Percentiles rank a stretch among this genome's conserved stretches.
These are phyloP conservation scores for Smithsoniella earleae DNA, from an alignment of 163 green algal species.

Conservation along the genomic window DNA sequence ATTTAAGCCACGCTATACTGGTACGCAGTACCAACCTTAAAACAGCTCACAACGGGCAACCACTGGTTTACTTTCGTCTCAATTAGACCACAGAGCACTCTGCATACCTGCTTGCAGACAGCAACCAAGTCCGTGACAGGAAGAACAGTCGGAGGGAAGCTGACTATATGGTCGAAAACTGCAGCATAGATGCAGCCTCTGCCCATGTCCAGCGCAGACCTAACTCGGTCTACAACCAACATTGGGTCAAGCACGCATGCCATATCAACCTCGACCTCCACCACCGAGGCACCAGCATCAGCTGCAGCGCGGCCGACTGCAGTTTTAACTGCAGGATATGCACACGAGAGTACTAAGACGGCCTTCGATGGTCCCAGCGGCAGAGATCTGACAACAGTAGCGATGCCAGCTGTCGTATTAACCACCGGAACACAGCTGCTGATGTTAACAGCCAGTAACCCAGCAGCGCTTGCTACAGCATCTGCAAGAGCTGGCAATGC, in stretches of 20 bases:
- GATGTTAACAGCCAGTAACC: background rate
- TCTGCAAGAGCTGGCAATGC: background rate
- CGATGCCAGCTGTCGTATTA: conserved; percentile 54
- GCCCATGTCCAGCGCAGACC: conserved; percentile 18
- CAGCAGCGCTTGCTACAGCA: background rate
- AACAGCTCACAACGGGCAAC: too few relatives aligned
- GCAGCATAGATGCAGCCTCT: conserved; percentile 38
- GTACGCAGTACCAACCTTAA: too few relatives aligned
- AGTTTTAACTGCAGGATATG: conserved; percentile 51
- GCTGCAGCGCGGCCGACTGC: conserved; percentile 34
- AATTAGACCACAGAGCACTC: too few relatives aligned
- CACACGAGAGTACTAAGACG: conserved; percentile 31
- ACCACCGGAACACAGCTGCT: conserved; percentile 38
- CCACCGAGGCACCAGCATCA: conserved; percentile 34
- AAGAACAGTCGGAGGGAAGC: conserved; percentile 49
- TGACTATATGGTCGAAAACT: conserved; percentile 55
- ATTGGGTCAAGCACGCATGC: background rate
- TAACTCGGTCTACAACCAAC: conserved; percentile 12
- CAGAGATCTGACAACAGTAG: conserved; percentile 40
- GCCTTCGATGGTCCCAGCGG: background rate
- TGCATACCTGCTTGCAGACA: too few relatives aligned
- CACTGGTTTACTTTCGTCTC: too few relatives aligned
- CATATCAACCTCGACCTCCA: conserved; percentile 44
- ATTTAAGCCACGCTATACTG: too few relatives aligned
- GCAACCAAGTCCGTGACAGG: conserved; percentile 41